Percentiles rank a stretch among this genome's conserved stretches.
Conservation (phyloP, 495 filamentous ascomycete genomes). For the Tetracladium marchalianum region DNA sequence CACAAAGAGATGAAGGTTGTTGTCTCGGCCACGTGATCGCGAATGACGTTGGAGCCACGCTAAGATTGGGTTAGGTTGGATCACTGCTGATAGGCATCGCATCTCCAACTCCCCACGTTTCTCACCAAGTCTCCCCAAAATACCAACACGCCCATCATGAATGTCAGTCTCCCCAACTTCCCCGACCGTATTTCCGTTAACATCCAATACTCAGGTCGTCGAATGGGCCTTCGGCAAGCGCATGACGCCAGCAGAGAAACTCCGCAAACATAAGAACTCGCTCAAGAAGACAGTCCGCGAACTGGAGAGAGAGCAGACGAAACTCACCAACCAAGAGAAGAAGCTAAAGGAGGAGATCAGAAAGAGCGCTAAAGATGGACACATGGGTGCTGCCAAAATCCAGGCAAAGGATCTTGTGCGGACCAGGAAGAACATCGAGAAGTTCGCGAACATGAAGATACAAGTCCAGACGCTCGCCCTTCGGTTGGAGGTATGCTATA, state of each 20-base stretch:
- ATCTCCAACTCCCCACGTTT: no score
- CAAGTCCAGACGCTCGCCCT: slow-evolving; percentile 93
- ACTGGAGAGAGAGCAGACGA: slow-evolving; percentile 83
- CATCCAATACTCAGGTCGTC: slow-evolving; percentile 54
- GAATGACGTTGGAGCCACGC: no score
- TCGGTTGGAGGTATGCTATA: slow-evolving; percentile 69
- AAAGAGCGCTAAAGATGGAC: slow-evolving; percentile 93
- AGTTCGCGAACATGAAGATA: slow-evolving; percentile 96
- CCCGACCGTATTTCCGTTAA: neutral
- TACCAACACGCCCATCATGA: slow-evolving; percentile 35
- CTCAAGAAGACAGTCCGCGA: slow-evolving; percentile 96
- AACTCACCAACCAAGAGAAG: slow-evolving; percentile 97
- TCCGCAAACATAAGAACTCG: slow-evolving; percentile 93
- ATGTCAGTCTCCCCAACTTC: slow-evolving; percentile 33
- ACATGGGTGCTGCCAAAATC: slow-evolving; percentile 92
- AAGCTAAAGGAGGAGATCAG: slow-evolving; percentile 92
- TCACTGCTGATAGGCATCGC: no score
- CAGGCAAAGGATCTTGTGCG: slow-evolving; percentile 95
- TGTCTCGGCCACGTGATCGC: no score
- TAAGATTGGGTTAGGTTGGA: no score
- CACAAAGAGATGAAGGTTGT: no score
- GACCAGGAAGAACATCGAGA: slow-evolving; percentile 90
- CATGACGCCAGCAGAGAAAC: slow-evolving; percentile 91
- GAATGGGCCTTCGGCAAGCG: slow-evolving; percentile 99
- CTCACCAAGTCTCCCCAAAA: neutral